A percentile compares a stretch with the other conserved stretches of the same genome.
Conservation (phyloP, 176 grass and related monocot genomes). For the Phoenix roebelenii region DNA sequence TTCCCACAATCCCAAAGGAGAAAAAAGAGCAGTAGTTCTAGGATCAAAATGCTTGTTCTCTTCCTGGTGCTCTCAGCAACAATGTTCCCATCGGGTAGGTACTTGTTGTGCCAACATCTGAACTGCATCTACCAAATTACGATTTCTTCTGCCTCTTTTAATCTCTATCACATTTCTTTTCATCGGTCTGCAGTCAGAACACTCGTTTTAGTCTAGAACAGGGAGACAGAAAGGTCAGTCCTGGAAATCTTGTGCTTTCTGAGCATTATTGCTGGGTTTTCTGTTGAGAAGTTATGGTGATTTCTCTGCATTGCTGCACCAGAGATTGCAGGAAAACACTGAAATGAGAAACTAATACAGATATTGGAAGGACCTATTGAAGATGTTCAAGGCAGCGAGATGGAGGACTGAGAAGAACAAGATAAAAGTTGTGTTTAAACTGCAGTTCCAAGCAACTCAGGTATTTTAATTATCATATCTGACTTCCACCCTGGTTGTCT, state of each 20-base stretch:
- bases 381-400: slow-evolving; percentile 81
- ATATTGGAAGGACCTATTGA: slow-evolving; percentile 2
- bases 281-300: slow-evolving; percentile 1
- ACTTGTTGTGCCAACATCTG: no score
- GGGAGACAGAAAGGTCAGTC: neutral
- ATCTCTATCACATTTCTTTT: slow-evolving; percentile 10
- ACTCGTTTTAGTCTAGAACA: neutral
- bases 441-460: slow-evolving; percentile 79
- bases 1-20: slow-evolving; percentile 9
- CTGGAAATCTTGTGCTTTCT: neutral
- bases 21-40: neutral
- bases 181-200: neutral
- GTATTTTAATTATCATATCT: neutral
- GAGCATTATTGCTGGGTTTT: slow-evolving; percentile 3
- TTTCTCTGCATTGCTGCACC: slow-evolving; percentile 21
- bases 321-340: neutral
- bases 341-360: neutral
- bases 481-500: no score
- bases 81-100: neutral
- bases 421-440: slow-evolving; percentile 81
- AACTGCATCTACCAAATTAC: neutral
- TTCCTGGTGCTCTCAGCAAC: slow-evolving; percentile 1
- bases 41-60: slow-evolving; percentile 25
- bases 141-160: neutral
- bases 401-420: slow-evolving; percentile 74